Conservation (phyloP, 805 yeast species). For the Candida khao-thaluensis region DNA sequence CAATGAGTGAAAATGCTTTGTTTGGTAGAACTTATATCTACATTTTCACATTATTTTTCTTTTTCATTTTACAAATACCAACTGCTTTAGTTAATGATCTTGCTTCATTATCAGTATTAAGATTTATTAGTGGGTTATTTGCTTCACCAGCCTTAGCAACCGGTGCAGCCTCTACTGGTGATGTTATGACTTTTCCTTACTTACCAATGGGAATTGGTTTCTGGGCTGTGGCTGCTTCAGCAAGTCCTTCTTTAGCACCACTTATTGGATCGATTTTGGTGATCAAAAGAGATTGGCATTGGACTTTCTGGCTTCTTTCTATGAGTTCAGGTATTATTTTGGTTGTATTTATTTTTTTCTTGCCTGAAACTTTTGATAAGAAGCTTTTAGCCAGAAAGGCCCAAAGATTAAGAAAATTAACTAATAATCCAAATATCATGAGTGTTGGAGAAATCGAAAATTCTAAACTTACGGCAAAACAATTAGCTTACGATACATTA, state of each 20-base stretch:
- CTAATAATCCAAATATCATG: slow-evolving; percentile 49
- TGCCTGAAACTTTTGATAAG: slow-evolving; percentile 49
- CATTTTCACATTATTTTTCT: slow-evolving; percentile 47
- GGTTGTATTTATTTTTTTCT: slow-evolving; percentile 34
- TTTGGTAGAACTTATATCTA: slow-evolving; percentile 57
- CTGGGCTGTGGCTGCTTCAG: slow-evolving; percentile 55
- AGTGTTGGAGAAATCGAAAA: slow-evolving; percentile 40
- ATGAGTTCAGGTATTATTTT: slow-evolving; percentile 40
- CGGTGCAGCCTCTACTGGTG: slow-evolving; percentile 58
- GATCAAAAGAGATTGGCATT: slow-evolving; percentile 52
- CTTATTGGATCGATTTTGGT: slow-evolving; percentile 50
- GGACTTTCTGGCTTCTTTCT: slow-evolving; percentile 53
- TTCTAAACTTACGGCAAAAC: slow-evolving; percentile 19
- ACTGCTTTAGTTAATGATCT: slow-evolving; percentile 51
- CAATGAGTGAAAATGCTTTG: slow-evolving; percentile 55
- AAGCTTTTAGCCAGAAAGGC: slow-evolving; percentile 51
- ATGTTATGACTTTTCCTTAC: slow-evolving; percentile 41
- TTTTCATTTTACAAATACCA: slow-evolving; percentile 55
- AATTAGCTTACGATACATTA: slow-evolving; percentile 30
- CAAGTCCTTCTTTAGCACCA: slow-evolving; percentile 59
- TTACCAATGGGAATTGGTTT: slow-evolving; percentile 47
- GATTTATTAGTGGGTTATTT: slow-evolving; percentile 55
- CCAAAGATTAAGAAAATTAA: slow-evolving; percentile 42
- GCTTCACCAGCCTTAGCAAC: slow-evolving; percentile 59
- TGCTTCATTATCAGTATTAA: slow-evolving; percentile 49